These are phyloP conservation scores for Kregervanrija delftensis DNA, from an alignment of 805 yeast species.

Conservation along the genomic window DNA sequence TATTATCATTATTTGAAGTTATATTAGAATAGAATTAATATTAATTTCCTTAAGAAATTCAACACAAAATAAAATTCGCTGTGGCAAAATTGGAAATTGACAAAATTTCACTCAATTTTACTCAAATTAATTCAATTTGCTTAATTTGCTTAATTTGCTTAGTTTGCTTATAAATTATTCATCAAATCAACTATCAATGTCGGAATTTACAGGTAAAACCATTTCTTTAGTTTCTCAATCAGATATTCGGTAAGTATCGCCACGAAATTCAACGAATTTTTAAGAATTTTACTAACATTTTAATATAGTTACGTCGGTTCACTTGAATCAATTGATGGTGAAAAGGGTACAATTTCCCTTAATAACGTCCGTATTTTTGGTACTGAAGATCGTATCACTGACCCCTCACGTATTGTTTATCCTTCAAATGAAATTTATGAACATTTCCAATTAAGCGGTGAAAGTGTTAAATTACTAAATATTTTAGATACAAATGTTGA, in stretches of 20 bases:
- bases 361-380: conserved; percentile 78
- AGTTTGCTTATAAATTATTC: background rate
- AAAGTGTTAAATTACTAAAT: conserved; percentile 83
- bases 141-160: background rate
- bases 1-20: too few relatives aligned
- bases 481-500: conserved; percentile 71
- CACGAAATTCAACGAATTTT: background rate
- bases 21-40: too few relatives aligned
- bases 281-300: background rate
- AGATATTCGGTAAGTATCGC: conserved; percentile 47
- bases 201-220: conserved; percentile 87
- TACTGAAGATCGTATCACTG: conserved; percentile 80
- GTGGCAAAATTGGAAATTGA: too few relatives aligned
- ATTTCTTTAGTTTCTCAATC: conserved; percentile 74
- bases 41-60: too few relatives aligned
- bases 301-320: conserved; percentile 73
- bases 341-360: conserved; percentile 82
- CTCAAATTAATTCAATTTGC: too few relatives aligned
- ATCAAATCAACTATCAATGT: conserved; percentile 46
- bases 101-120: too few relatives aligned
- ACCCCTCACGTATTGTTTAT: conserved; percentile 67
- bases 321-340: conserved; percentile 83
- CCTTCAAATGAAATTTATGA: conserved; percentile 62
- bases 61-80: too few relatives aligned
- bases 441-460: conserved; percentile 79